Evolutionary conservation across 306 rosid genomes (phyloP), one percentile per base, ranked within the genome.

Genomic region (Cicer yamashitae): DNA sequence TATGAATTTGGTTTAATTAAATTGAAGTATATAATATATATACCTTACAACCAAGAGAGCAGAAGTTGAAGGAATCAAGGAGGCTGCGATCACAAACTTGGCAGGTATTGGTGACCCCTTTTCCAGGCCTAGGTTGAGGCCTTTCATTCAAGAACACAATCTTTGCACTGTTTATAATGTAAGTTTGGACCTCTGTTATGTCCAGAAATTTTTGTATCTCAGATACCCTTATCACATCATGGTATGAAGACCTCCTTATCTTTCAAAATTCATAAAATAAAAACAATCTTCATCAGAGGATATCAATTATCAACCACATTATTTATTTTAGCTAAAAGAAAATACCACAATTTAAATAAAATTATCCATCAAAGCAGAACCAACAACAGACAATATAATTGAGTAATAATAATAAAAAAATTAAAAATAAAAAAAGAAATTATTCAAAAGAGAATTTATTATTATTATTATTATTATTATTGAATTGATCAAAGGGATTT

Each of bases 11-110:
- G 51, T 1, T 30, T n/a, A 50, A n/a, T 13, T 6, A 50, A 50
- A 10, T 51, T 6, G 34, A 51, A 50, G 20, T 6, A n/a, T 50
- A 13, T n/a, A 50, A 13, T 20, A 8, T 4, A 12, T 8, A 15
- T 77, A 87, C 93, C 93, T 89, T 89, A 78, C 93, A 89, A 46
- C 91, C 93, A 67, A 89, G 93, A 65, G 93, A 89, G 80, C 93
- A 89, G 87, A 89, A 89, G 53, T 34, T 80, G 88, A 85, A 89
- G 76, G 93, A 87, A 83, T 89, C 91, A 77, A 89, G 93, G 61
- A 89, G 93, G 79, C 84, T 79, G n/a, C 93, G 87, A 7, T 85
- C 88, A 71, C 93, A 89, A 80, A 87, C 93, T 8, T 83, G 85
- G 80, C 93, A 89, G 75, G 91, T 81, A 59, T 87, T 89, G 67